Evolutionary conservation across 169 alveolate genomes (phyloP).

Genomic region (Plasmodium malariae): DNA sequence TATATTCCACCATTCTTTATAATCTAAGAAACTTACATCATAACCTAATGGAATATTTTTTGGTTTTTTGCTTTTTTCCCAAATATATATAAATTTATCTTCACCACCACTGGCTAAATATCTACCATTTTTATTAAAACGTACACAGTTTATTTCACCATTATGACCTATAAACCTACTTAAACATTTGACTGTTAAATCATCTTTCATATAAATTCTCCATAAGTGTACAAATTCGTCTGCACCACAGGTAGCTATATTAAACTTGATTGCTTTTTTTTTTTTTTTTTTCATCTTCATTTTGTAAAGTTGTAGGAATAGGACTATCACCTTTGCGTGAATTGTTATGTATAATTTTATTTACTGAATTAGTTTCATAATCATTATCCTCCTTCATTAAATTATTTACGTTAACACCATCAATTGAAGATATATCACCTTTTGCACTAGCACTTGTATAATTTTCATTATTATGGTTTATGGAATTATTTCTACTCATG

Average conservation of each 20-base stretch:
- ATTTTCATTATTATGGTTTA: background rate
- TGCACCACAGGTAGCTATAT: conserved; percentile 93
- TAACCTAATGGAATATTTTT: conserved; percentile 80
- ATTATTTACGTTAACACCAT: background rate
- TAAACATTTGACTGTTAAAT: conserved; percentile 86
- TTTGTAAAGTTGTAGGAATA: background rate
- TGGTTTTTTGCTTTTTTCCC: conserved; percentile 85
- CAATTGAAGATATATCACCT: background rate
- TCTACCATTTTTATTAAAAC: conserved; percentile 90
- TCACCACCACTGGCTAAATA: conserved; percentile 92
- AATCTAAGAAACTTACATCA: conserved; percentile 82
- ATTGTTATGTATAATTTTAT: background rate
- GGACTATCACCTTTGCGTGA: background rate
- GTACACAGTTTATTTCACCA: conserved; percentile 91
- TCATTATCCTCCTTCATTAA: background rate
- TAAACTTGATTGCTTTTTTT: conserved; percentile 62
- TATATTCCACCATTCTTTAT: conserved; percentile 87
- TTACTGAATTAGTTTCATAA: background rate
- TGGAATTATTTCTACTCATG: background rate
- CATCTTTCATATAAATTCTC: conserved; percentile 86
- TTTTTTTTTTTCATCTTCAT: conserved; percentile 6
- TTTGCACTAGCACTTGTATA: background rate
- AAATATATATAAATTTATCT: conserved; percentile 86
- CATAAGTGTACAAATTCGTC: conserved; percentile 93
- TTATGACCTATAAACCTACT: conserved; percentile 91